Evolutionary conservation across 2,329 filamentous ascomycete species (phyloP).

Genomic region (Trichoderma atroviride): DNA sequence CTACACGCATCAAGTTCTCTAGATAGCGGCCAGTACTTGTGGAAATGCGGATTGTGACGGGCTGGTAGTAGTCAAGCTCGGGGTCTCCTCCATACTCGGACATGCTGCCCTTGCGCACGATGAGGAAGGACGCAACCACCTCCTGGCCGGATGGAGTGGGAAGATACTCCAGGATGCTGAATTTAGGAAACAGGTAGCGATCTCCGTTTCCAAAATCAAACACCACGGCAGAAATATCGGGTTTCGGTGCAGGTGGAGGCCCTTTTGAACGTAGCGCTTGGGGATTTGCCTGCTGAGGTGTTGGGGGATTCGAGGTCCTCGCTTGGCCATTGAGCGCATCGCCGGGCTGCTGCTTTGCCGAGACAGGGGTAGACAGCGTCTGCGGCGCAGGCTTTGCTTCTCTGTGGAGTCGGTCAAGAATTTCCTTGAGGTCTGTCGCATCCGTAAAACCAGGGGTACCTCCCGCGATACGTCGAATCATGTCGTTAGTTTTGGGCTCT

Average conservation of each 20-base stretch:
- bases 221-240: slow-evolving; percentile 66
- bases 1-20: slow-evolving; percentile 62
- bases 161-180: slow-evolving; percentile 73
- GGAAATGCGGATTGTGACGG: slow-evolving; percentile 65
- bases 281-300: slow-evolving; percentile 41
- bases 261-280: slow-evolving; percentile 65
- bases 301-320: slow-evolving; percentile 28
- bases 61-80: slow-evolving; percentile 73
- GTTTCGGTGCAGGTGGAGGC: slow-evolving; percentile 55
- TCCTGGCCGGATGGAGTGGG: slow-evolving; percentile 54
- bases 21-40: slow-evolving; percentile 58
- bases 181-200: slow-evolving; percentile 76
- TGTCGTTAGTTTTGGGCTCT: slow-evolving; percentile 50
- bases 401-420: slow-evolving; percentile 52
- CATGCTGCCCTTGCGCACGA: slow-evolving; percentile 72
- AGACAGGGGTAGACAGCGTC: slow-evolving; percentile 36
- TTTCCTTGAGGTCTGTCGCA: slow-evolving; percentile 56
- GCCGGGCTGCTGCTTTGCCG: slow-evolving; percentile 38
- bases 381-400: slow-evolving; percentile 44
- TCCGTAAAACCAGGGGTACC: slow-evolving; percentile 55
- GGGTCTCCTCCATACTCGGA: slow-evolving; percentile 67
- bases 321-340: slow-evolving; percentile 39
- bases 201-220: slow-evolving; percentile 75
- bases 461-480: slow-evolving; percentile 58
- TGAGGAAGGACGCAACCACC: slow-evolving; percentile 74